These are phyloP conservation scores for Rhodosorus marinus DNA, from an alignment of 23 red algal species.

Conservation along the genomic window DNA sequence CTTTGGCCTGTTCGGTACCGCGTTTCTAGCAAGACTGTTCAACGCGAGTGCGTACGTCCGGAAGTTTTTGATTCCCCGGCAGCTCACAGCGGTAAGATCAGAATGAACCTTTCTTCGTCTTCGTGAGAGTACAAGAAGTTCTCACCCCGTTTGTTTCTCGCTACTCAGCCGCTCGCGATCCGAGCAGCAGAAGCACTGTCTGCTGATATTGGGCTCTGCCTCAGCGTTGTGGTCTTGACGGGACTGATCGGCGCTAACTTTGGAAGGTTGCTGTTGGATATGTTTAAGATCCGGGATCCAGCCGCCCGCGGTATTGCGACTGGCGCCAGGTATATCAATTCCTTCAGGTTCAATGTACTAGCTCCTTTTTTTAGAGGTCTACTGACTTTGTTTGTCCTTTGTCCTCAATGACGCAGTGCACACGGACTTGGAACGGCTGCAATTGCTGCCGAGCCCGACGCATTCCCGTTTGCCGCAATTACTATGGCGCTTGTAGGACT, in stretches of 20 bases:
- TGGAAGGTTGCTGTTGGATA: conserved; percentile 8
- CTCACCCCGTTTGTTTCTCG: no score
- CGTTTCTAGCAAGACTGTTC: conserved; percentile 36
- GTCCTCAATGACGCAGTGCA: no score
- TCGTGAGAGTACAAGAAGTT: no score
- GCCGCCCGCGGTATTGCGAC: conserved; percentile 35
- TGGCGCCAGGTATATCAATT: no score
- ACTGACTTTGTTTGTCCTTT: no score
- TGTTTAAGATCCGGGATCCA: conserved; percentile 19
- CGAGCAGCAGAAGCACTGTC: conserved; percentile 50
- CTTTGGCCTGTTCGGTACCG: conserved; percentile 57
- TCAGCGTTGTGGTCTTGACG: conserved; percentile 69
- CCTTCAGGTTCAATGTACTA: no score
- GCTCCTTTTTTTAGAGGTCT: no score
- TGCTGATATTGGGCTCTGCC: conserved; percentile 34
- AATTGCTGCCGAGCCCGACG: neutral
- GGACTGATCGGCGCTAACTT: conserved; percentile 84
- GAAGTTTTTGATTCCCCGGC: conserved; percentile 47
- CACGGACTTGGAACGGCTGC: conserved; percentile 41
- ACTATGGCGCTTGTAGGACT: neutral
- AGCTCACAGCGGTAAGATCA: conserved; percentile 85
- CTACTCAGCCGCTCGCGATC: conserved; percentile 93
- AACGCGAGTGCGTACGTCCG: conserved; percentile 16
- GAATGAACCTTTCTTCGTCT: no score
- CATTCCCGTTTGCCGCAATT: neutral